phyloP scores from a whole-genome alignment of 208 protist genomes.

The Leptomonas seymouri region DNA sequence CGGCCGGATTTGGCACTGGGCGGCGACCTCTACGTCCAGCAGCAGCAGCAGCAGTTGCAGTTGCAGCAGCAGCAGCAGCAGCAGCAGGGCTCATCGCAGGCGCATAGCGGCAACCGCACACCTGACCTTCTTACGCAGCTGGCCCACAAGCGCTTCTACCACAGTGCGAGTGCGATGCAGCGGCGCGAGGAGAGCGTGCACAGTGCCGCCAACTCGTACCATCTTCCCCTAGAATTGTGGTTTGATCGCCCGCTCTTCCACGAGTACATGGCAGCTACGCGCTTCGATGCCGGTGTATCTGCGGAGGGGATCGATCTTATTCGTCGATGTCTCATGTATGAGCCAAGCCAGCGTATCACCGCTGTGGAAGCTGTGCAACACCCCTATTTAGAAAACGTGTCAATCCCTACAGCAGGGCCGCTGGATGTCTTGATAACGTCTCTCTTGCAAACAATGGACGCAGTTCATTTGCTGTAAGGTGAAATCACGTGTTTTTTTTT shows the following conservation, averaged over 20 bases:
- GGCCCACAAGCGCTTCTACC: slow-evolving; percentile 34
- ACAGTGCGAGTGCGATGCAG: slow-evolving; percentile 21
- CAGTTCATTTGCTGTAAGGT: slow-evolving; percentile 27
- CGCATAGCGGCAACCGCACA: slow-evolving; percentile 21
- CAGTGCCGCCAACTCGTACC: slow-evolving; percentile 41
- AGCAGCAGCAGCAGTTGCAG: slow-evolving; percentile 14
- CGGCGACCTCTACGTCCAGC: slow-evolving; percentile 21
- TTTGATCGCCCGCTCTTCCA: slow-evolving; percentile 55
- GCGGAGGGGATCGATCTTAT: slow-evolving; percentile 69
- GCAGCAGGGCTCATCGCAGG: slow-evolving; percentile 7
- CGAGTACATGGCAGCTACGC: slow-evolving; percentile 50
- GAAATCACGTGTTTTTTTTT: not conserved
- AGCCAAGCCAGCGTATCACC: slow-evolving; percentile 68
- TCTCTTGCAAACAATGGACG: slow-evolving; percentile 58
- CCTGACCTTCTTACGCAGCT: slow-evolving; percentile 28
- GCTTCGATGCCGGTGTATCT: slow-evolving; percentile 46
- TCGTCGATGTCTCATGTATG: slow-evolving; percentile 66
- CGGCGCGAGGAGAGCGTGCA: slow-evolving; percentile 21
- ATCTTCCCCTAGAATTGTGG: slow-evolving; percentile 54
- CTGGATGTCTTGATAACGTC: slow-evolving; percentile 60
- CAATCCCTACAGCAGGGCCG: slow-evolving; percentile 28
- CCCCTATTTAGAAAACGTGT: slow-evolving; percentile 54
- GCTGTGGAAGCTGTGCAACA: slow-evolving; percentile 67
- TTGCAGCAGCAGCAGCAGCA: slow-evolving; percentile 13
- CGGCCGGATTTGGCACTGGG: slow-evolving; percentile 19